A percentile compares a stretch with the other conserved stretches of the same genome.
phyloP scores from a whole-genome alignment of 768 basidiomycete species.

The Naganishia vaughanmartiniae region DNA sequence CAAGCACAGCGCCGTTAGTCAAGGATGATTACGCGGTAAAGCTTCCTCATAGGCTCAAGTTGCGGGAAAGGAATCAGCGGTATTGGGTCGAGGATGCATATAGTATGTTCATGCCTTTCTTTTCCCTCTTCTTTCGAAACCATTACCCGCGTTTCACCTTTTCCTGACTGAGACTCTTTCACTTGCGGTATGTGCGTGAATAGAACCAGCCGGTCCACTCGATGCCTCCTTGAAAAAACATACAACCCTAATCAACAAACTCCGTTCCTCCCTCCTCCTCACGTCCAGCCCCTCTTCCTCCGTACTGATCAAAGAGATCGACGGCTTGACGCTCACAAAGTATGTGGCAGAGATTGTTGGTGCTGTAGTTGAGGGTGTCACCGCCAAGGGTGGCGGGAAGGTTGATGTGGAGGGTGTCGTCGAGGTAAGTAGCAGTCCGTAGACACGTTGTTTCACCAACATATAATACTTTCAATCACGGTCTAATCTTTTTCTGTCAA shows the following conservation, averaged over 20 bases:
- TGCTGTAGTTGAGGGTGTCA: slow-evolving; percentile 79
- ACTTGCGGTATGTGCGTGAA: neutral
- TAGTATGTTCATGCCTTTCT: slow-evolving; percentile 33
- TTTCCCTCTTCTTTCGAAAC: too few relatives aligned
- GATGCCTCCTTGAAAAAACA: slow-evolving; percentile 96
- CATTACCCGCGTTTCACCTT: too few relatives aligned
- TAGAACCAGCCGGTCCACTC: slow-evolving; percentile 67
- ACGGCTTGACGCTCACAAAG: slow-evolving; percentile 84
- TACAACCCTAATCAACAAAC: slow-evolving; percentile 89
- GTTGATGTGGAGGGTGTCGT: slow-evolving; percentile 89
- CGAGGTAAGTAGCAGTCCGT: slow-evolving; percentile 68
- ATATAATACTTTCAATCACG: neutral
- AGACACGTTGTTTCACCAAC: too few relatives aligned
- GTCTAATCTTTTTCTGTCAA: neutral
- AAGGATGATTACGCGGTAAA: slow-evolving; percentile 50
- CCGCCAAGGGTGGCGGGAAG: slow-evolving; percentile 60
- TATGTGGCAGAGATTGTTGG: slow-evolving; percentile 92
- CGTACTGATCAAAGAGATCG: slow-evolving; percentile 86
- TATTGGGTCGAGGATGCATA: slow-evolving; percentile 48
- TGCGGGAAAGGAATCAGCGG: slow-evolving; percentile 43
- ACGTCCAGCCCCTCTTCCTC: slow-evolving; percentile 58
- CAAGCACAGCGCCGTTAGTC: slow-evolving; percentile 5
- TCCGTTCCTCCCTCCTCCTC: slow-evolving; percentile 75
- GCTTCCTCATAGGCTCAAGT: slow-evolving; percentile 37
- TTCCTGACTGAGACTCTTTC: too few relatives aligned